Evolutionary conservation across 179 eudicot genomes (phyloP).

Genomic region (Silene coronaria): DNA sequence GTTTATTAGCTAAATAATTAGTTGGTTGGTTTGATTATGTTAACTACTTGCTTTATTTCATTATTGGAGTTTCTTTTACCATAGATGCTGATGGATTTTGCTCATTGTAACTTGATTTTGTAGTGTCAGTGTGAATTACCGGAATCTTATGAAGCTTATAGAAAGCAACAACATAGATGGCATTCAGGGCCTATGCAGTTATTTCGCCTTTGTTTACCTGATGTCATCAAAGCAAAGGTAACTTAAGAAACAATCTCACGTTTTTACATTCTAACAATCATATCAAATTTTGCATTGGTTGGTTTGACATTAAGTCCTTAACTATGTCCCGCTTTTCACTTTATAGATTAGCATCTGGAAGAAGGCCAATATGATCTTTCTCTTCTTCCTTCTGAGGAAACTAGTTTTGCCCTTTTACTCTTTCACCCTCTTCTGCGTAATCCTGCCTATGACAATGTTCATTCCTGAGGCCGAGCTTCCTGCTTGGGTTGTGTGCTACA

Average conservation of each 20-base stretch:
- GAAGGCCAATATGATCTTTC: constrained; percentile 77
- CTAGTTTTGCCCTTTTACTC: constrained; percentile 89
- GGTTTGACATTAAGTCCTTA: background rate
- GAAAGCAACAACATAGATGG: constrained; percentile 51
- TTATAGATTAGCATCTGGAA: constrained; percentile 87
- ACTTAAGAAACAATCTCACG: background rate
- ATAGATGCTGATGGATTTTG: constrained; percentile 9
- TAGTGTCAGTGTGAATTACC: constrained; percentile 48
- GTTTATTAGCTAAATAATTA: constrained; percentile 6
- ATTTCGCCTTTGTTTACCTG: constrained; percentile 46
- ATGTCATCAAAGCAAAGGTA: constrained; percentile 44
- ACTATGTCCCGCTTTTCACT: background rate
- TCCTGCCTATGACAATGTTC: constrained; percentile 96
- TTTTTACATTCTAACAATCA: background rate
- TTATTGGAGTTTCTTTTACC: background rate
- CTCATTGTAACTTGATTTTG: constrained; percentile 14
- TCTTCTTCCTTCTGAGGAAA: constrained; percentile 85
- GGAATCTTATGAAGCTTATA: constrained; percentile 49
- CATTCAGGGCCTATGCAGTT: constrained; percentile 52
- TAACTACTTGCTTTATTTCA: background rate
- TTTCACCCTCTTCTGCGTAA: constrained; percentile 87
- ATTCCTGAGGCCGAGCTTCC: constrained; percentile 94
- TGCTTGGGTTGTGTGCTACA: constrained; percentile 87
- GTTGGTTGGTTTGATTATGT: background rate
- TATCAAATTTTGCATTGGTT: background rate